Evolutionary conservation across 176 grass and related monocot species (phyloP).

Genomic region (Rhipidocladum racemiflorum): DNA sequence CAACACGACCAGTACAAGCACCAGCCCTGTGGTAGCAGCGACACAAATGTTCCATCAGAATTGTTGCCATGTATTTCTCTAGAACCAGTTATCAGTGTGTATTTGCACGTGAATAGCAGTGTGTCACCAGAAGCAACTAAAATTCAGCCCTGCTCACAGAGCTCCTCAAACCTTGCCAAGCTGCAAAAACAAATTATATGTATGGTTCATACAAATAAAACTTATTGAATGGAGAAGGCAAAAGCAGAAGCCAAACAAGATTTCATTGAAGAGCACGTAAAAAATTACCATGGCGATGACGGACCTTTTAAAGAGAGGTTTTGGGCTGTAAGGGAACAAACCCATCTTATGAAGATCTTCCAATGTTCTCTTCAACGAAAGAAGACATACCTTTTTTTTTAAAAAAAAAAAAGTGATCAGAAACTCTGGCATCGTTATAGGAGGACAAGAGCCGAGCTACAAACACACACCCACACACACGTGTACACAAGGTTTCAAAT

Average conservation of each 20-base stretch:
- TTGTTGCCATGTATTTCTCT: too few species aligned
- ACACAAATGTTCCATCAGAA: too few species aligned
- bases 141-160: constrained; percentile 39
- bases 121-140: constrained; percentile 2
- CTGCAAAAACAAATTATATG: constrained; percentile 39
- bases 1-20: too few species aligned
- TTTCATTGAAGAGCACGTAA: not conserved
- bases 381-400: too few species aligned
- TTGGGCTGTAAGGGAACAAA: constrained; percentile 90
- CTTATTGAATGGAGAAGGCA: constrained; percentile 1
- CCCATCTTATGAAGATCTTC: constrained; percentile 70
- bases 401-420: too few species aligned
- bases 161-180: constrained; percentile 56
- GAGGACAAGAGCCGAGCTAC: too few species aligned
- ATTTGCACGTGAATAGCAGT: not conserved
- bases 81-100: too few species aligned
- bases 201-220: constrained; percentile 6
- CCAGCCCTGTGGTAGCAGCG: too few species aligned
- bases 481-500: too few species aligned
- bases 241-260: constrained; percentile 17
- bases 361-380: not conserved
- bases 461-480: too few species aligned
- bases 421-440: too few species aligned
- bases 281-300: constrained; percentile 3
- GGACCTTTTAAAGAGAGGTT: constrained; percentile 77